A percentile compares a stretch with the other conserved stretches of the same genome.
Conservation (phyloP, 345 rosid species). For the Citrus sinensis region DVS_A1.0 CM039162.1:23264501-23265000, state of each 20-base stretch:
- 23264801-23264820: constrained; percentile 22
- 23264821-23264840: constrained; percentile 30
- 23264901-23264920: too few relatives aligned
- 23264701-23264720: constrained; percentile 26
- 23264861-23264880: too few relatives aligned
- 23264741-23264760: constrained; percentile 25
- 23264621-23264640: constrained; percentile 43
- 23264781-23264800: constrained; percentile 23
- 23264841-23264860: not conserved
- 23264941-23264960: too few relatives aligned
- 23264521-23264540: too few relatives aligned
- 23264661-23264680: constrained; percentile 34
- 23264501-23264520: too few relatives aligned
- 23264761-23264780: not conserved
- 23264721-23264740: constrained; percentile 17
- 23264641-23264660: constrained; percentile 23
- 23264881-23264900: too few relatives aligned
- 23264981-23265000: too few relatives aligned
- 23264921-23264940: too few relatives aligned
- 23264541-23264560: too few relatives aligned
- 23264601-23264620: constrained; percentile 16
- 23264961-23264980: too few relatives aligned
- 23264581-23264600: not conserved
- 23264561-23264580: too few relatives aligned
- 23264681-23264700: constrained; percentile 23